Evolutionary conservation across 176 grass and related monocot genomes (phyloP).

Genomic region (Microstegium vimineum): DNA sequence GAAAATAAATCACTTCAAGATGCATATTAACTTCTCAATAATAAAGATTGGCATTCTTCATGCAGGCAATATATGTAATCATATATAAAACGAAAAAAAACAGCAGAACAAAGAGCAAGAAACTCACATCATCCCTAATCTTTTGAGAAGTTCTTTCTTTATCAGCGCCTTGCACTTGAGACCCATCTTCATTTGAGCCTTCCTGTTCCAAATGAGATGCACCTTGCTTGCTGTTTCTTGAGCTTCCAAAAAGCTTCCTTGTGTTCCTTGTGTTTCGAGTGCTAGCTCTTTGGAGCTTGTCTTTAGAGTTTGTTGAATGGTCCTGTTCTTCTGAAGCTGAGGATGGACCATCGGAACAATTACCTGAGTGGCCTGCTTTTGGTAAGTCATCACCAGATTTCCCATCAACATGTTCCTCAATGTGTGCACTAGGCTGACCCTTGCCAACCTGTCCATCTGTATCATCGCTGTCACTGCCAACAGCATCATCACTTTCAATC

Average conservation of each 20-base stretch:
- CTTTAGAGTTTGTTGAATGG: conserved; percentile 15
- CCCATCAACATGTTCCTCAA: neutral
- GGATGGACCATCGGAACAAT: conserved; percentile 2
- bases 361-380: conserved; percentile 4
- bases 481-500: conserved; percentile 26
- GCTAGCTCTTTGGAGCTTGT: neutral
- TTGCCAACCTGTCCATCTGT: conserved; percentile 16
- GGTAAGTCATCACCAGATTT: conserved; percentile 7
- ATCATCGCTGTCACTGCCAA: conserved; percentile 22
- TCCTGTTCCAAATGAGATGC: neutral
- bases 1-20: conserved; percentile 15
- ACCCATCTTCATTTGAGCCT: conserved; percentile 28
- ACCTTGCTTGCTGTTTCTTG: conserved; percentile 12
- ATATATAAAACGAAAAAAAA: conserved; percentile 1
- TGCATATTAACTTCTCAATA: neutral
- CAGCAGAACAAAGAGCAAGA: neutral
- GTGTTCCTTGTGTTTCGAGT: neutral
- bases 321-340: conserved; percentile 32
- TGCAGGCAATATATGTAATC: neutral
- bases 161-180: conserved; percentile 5
- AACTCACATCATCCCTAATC: conserved; percentile 66
- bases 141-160: conserved; percentile 35
- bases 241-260: neutral
- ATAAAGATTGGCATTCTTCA: conserved; percentile 1
- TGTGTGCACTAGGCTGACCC: conserved; percentile 8